Percentiles rank a stretch among this genome's conserved stretches.
Evolutionary conservation across 805 yeast genomes (phyloP).

Genomic region (Suhomyces pyralidae): DNA sequence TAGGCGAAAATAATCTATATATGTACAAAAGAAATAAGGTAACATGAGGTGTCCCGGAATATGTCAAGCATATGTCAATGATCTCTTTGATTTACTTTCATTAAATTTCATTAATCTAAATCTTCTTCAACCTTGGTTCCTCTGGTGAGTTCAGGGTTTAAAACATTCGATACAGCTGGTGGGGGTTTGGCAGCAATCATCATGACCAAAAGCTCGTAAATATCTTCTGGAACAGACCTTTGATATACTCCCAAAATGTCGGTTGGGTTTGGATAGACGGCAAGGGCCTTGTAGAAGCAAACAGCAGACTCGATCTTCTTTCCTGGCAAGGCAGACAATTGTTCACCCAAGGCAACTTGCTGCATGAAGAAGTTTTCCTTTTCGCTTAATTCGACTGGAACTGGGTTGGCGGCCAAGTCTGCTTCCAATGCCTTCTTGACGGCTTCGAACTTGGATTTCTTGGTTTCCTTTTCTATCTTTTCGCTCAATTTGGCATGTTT

Average conservation of each 20-base stretch:
- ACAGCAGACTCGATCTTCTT: constrained; percentile 81
- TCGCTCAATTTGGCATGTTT: constrained; percentile 58
- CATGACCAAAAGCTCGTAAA: constrained; percentile 79
- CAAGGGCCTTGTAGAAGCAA: constrained; percentile 87
- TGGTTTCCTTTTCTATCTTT: constrained; percentile 50
- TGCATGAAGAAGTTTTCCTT: constrained; percentile 79
- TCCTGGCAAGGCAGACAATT: constrained; percentile 62
- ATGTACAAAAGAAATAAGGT: not conserved
- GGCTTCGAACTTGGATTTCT: constrained; percentile 56
- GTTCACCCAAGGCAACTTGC: constrained; percentile 85
- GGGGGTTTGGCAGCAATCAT: constrained; percentile 93
- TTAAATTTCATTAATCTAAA: constrained; percentile 23
- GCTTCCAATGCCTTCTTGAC: constrained; percentile 60
- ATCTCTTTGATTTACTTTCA: not conserved
- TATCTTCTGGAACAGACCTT: constrained; percentile 76
- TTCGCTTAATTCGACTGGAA: constrained; percentile 65
- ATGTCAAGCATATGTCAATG: not conserved
- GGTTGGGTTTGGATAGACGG: constrained; percentile 92
- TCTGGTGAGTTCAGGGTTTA: constrained; percentile 27
- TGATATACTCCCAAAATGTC: constrained; percentile 88
- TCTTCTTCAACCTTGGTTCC: constrained; percentile 27
- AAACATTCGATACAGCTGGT: constrained; percentile 63
- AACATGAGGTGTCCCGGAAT: not conserved
- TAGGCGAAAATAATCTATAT: not conserved
- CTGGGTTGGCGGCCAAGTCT: constrained; percentile 68